phyloP scores from a whole-genome alignment of 2,329 filamentous ascomycete genomes.

The Epichloe sibirici region DNA sequence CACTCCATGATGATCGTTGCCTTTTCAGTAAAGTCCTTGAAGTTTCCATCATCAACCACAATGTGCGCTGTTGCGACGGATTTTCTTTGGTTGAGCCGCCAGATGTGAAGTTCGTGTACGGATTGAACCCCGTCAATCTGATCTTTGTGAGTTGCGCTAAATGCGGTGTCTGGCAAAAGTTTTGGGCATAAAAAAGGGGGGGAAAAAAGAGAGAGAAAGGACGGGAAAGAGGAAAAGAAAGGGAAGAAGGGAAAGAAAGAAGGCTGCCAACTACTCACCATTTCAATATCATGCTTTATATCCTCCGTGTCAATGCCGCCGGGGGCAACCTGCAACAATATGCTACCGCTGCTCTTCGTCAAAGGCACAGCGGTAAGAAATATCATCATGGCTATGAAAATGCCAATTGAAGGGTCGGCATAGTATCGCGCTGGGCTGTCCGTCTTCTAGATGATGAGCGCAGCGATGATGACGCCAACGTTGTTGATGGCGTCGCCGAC shows the following conservation, averaged over 20 bases:
- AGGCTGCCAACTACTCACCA: slow-evolving; percentile 23
- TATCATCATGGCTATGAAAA: slow-evolving; percentile 64
- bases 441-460: slow-evolving; percentile 55
- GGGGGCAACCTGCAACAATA: slow-evolving; percentile 57
- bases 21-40: slow-evolving; percentile 46
- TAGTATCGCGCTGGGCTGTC: slow-evolving; percentile 49
- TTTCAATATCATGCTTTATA: slow-evolving; percentile 57
- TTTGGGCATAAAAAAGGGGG: background rate
- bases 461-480: slow-evolving; percentile 59
- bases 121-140: slow-evolving; percentile 54
- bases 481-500: slow-evolving; percentile 66
- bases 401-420: slow-evolving; percentile 56
- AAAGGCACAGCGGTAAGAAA: slow-evolving; percentile 51
- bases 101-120: slow-evolving; percentile 62
- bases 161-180: background rate
- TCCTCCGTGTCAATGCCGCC: slow-evolving; percentile 46
- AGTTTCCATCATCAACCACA: slow-evolving; percentile 43
- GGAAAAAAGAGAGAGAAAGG: too few relatives aligned
- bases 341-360: slow-evolving; percentile 47
- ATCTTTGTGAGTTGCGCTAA: background rate
- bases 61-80: slow-evolving; percentile 59
- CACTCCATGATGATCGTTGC: slow-evolving; percentile 54
- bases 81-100: slow-evolving; percentile 60
- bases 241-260: too few relatives aligned
- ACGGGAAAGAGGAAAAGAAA: too few relatives aligned